Evolutionary conservation across 75 land plant species (phyloP).

Genomic region (Azolla pinnata): DNA sequence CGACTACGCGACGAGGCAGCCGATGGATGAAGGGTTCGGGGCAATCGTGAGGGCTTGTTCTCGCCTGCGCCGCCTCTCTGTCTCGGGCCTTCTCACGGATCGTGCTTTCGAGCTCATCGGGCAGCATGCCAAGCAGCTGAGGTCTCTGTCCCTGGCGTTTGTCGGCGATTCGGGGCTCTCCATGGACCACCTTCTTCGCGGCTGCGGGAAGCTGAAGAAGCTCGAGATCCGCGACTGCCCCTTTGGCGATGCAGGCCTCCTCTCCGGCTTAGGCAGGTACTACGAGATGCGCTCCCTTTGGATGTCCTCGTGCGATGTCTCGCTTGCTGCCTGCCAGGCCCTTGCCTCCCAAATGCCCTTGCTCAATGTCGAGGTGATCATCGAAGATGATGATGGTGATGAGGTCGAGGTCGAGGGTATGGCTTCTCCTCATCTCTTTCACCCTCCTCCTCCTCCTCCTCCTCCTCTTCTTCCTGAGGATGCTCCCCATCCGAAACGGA

Average conservation of each 20-base stretch:
- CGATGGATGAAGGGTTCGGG: constrained; percentile 70
- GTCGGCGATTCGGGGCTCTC: constrained; percentile 50
- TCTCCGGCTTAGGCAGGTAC: constrained; percentile 27
- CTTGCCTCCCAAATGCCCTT: constrained; percentile 43
- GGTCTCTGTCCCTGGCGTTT: constrained; percentile 67
- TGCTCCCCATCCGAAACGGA: too few species aligned
- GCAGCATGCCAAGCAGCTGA: constrained; percentile 48
- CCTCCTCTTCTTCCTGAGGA: too few species aligned
- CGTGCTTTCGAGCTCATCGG: constrained; percentile 60
- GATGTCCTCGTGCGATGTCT: constrained; percentile 57
- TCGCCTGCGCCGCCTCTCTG: constrained; percentile 56
- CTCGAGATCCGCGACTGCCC: constrained; percentile 67
- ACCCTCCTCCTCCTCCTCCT: too few species aligned
- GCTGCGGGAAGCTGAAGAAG: constrained; percentile 44
- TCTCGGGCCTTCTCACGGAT: constrained; percentile 70
- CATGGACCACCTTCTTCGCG: constrained; percentile 39
- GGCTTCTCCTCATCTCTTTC: too few species aligned
- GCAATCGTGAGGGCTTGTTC: constrained; percentile 51
- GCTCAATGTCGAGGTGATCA: constrained; percentile 52
- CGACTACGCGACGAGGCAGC: constrained; percentile 49
- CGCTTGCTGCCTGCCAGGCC: constrained; percentile 25
- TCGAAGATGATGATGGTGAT: constrained; percentile 25
- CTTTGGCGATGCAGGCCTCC: constrained; percentile 49
- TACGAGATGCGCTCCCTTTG: constrained; percentile 60
- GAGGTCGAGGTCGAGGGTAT: constrained; percentile 4